Percentiles rank a stretch among this genome's conserved stretches.
Evolutionary conservation across 2,329 filamentous ascomycete genomes (phyloP).

Genomic region (Delphinella strobiligena): DNA sequence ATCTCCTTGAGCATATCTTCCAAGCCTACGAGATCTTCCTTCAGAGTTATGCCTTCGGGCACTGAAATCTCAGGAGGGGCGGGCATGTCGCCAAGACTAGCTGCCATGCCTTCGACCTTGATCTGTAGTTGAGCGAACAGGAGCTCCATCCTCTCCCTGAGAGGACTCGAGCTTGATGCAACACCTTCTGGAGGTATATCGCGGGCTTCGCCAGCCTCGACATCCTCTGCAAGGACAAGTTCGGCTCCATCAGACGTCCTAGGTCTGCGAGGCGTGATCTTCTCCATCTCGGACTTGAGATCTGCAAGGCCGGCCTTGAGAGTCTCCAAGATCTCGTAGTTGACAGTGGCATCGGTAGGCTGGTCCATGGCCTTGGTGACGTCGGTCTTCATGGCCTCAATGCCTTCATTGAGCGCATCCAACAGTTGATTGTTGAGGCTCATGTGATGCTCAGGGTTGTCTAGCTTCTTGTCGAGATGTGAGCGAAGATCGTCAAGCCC

Average conservation of each 20-base stretch:
- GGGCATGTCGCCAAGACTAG: slow-evolving; percentile 35
- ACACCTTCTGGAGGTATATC: slow-evolving; percentile 14
- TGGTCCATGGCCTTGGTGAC: slow-evolving; percentile 65
- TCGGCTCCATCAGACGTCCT: slow-evolving; percentile 39
- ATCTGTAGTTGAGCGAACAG: slow-evolving; percentile 70
- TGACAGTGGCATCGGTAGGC: slow-evolving; percentile 69
- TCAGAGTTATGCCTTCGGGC: slow-evolving; percentile 28
- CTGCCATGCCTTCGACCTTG: slow-evolving; percentile 71
- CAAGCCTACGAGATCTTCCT: slow-evolving; percentile 40
- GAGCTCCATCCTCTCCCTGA: slow-evolving; percentile 69
- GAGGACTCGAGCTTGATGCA: slow-evolving; percentile 13
- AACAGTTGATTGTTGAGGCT: slow-evolving; percentile 46
- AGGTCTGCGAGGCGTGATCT: slow-evolving; percentile 47
- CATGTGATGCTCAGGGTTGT: slow-evolving; percentile 40
- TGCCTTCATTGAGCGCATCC: slow-evolving; percentile 53
- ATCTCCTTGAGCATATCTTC: slow-evolving; percentile 41
- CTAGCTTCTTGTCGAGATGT: slow-evolving; percentile 40
- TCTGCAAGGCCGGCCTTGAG: slow-evolving; percentile 70
- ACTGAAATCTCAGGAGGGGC: slow-evolving; percentile 26
- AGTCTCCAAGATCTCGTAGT: slow-evolving; percentile 80
- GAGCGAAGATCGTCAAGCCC: slow-evolving; percentile 38
- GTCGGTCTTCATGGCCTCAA: slow-evolving; percentile 65
- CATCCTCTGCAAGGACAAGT: slow-evolving; percentile 44
- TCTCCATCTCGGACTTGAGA: slow-evolving; percentile 66
- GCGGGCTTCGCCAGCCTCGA: slow-evolving; percentile 30